Percentiles rank a stretch among this genome's conserved stretches.
Evolutionary conservation across 129 eudicot species (phyloP).

Genomic region (Flaveria bidentis): DNA sequence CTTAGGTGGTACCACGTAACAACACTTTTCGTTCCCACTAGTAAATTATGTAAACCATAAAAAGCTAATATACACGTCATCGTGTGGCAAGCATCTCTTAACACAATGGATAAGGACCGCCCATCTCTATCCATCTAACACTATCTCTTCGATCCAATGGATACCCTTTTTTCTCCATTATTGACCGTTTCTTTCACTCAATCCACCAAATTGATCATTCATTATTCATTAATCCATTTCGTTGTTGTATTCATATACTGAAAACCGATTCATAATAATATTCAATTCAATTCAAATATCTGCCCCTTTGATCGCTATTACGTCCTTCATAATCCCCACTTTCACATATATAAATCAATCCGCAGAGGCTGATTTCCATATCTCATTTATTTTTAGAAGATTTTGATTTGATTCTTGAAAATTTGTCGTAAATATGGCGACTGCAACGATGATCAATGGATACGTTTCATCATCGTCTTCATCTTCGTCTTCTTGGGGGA

Average conservation of each 20-base stretch:
- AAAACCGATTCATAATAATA: conserved; percentile 20
- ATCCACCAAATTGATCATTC: conserved; percentile 15
- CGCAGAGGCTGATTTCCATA: background rate
- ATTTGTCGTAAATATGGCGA: conserved; percentile 34
- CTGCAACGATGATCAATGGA: conserved; percentile 36
- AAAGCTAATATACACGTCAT: conserved; percentile 35
- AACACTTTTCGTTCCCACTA: too few relatives aligned
- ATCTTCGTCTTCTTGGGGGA: conserved; percentile 34
- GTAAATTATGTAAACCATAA: background rate
- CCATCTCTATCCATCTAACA: background rate
- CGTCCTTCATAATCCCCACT: background rate
- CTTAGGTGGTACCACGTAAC: too few relatives aligned
- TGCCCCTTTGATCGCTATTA: conserved; percentile 25
- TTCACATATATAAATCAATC: conserved; percentile 16
- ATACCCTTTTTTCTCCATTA: conserved; percentile 9
- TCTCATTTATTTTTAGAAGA: background rate
- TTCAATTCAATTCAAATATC: conserved; percentile 33
- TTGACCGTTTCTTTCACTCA: conserved; percentile 31
- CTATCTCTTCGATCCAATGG: conserved; percentile 29
- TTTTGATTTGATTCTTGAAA: background rate
- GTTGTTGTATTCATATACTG: conserved; percentile 18
- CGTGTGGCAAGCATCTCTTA: background rate
- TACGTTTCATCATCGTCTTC: conserved; percentile 35
- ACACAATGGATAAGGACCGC: conserved; percentile 39
- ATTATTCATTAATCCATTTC: conserved; percentile 22